phyloP scores from a whole-genome alignment of 257 asterid genomes.

The Oldenlandia corymbosa region DNA sequence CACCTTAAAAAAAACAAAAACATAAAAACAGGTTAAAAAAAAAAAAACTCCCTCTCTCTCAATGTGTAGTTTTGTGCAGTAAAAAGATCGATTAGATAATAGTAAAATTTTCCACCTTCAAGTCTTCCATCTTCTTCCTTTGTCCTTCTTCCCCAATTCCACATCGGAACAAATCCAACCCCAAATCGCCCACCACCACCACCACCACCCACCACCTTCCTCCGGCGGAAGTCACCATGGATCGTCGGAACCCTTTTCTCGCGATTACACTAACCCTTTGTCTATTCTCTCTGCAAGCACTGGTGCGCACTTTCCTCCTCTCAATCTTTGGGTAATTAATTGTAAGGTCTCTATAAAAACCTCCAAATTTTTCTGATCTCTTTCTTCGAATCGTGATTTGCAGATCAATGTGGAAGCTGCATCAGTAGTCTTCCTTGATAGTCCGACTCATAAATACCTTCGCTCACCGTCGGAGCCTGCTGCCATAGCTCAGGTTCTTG shows the following conservation, averaged over 20 bases:
- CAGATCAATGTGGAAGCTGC: constrained; percentile 46
- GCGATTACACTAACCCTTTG: constrained; percentile 31
- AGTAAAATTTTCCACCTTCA: too few species aligned
- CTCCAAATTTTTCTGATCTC: not conserved
- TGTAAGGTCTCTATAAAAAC: not conserved
- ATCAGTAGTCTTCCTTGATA: constrained; percentile 58
- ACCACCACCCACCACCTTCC: not conserved
- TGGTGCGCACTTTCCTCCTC: constrained; percentile 27
- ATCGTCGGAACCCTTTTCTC: constrained; percentile 15
- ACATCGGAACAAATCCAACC: constrained; percentile 2
- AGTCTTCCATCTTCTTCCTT: not conserved
- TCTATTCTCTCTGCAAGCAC: constrained; percentile 24
- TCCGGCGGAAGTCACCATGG: constrained; percentile 18
- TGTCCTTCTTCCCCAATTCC: too few species aligned
- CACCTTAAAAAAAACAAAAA: too few species aligned
- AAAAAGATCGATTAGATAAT: too few species aligned
- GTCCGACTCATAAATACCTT: constrained; percentile 50
- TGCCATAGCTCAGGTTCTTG: constrained; percentile 29
- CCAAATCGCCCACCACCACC: not conserved
- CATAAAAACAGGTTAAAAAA: too few species aligned
- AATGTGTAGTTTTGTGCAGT: too few species aligned
- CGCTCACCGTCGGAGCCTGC: constrained; percentile 40
- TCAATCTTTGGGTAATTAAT: not conserved
- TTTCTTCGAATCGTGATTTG: constrained; percentile 15
- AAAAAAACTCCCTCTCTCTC: too few species aligned